These are phyloP conservation scores for Cladorrhinum sp. DNA, from an alignment of 2,329 filamentous ascomycete species.

Conservation along the genomic window DNA sequence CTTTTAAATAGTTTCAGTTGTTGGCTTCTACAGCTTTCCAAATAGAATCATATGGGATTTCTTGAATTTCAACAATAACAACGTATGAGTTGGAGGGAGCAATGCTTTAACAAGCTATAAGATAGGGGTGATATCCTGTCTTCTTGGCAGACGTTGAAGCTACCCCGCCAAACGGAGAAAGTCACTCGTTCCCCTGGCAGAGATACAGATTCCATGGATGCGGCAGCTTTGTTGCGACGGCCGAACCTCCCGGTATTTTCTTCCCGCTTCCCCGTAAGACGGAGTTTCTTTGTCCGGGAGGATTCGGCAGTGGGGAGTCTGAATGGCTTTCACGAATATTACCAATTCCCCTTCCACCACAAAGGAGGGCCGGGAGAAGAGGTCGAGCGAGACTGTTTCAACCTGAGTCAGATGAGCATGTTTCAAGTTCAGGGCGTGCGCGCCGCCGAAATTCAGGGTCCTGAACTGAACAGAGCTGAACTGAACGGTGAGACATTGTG, in stretches of 20 bases:
- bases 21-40: not conserved
- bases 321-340: not conserved
- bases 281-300: constrained; percentile 17
- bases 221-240: not conserved
- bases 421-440: constrained; percentile 15
- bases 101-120: too few species aligned
- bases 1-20: not conserved
- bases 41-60: not conserved
- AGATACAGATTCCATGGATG: not conserved
- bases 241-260: not conserved
- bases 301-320: not conserved
- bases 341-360: not conserved
- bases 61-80: too few species aligned
- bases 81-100: too few species aligned
- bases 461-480: not conserved
- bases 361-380: not conserved
- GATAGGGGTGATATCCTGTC: not conserved
- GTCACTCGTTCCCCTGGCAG: not conserved
- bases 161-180: not conserved
- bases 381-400: constrained; percentile 3
- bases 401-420: constrained; percentile 19
- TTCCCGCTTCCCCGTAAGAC: not conserved
- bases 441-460: not conserved
- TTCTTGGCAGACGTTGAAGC: constrained; percentile 3
- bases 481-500: not conserved